phyloP scores from a whole-genome alignment of 2,329 filamentous ascomycete species.

The Laburnicola sp. region DNA sequence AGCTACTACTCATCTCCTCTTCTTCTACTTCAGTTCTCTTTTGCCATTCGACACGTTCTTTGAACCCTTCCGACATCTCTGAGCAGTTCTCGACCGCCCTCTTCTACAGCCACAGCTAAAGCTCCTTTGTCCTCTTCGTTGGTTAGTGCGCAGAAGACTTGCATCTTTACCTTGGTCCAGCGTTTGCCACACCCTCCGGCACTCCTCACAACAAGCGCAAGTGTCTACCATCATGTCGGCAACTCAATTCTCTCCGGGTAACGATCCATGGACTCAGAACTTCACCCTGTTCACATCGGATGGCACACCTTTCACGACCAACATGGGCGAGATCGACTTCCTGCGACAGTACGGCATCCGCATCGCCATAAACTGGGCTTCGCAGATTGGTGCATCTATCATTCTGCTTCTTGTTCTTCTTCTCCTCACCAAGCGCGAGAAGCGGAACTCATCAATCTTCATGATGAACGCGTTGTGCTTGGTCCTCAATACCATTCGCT shows the following conservation, averaged over 20 bases:
- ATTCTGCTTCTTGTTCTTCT: constrained; percentile 68
- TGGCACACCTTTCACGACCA: constrained; percentile 48
- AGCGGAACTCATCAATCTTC: constrained; percentile 66
- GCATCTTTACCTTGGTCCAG: not conserved
- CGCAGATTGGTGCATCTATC: constrained; percentile 70
- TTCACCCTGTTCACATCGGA: constrained; percentile 54
- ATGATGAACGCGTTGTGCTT: constrained; percentile 67
- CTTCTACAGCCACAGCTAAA: not conserved
- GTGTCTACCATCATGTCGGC: constrained; percentile 16
- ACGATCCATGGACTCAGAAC: constrained; percentile 57
- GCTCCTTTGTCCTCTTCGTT: constrained; percentile 12
- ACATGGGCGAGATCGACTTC: constrained; percentile 50
- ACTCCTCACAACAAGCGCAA: not conserved
- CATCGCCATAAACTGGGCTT: constrained; percentile 65
- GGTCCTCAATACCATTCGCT: constrained; percentile 62
- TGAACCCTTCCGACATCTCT: not conserved
- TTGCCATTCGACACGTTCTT: not conserved
- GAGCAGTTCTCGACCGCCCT: not conserved
- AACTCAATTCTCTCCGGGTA: constrained; percentile 29
- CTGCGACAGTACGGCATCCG: constrained; percentile 54
- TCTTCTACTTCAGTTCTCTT: not conserved
- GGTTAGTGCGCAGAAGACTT: constrained; percentile 4
- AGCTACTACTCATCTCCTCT: not conserved
- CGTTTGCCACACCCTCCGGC: not conserved
- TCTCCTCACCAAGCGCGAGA: constrained; percentile 66